phyloP scores from a whole-genome alignment of 2,329 filamentous ascomycete species.

The Botrytis porri region DNA sequence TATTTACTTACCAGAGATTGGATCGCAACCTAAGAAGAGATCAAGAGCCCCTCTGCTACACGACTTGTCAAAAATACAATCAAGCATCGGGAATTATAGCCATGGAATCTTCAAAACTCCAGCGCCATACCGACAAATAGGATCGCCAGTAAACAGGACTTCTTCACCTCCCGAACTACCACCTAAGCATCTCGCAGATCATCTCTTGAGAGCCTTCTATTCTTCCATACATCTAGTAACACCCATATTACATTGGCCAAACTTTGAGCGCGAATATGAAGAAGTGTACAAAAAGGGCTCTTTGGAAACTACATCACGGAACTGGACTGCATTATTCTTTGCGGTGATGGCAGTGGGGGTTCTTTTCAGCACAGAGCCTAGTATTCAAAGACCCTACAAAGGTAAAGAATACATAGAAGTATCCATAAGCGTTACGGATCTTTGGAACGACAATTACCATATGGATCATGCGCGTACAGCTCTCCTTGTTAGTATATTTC shows the following conservation, averaged over 20 bases:
- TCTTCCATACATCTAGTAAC: constrained; percentile 74
- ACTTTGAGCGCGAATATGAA: constrained; percentile 73
- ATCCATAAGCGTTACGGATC: constrained; percentile 67
- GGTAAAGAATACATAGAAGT: constrained; percentile 68
- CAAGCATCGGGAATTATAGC: constrained; percentile 69
- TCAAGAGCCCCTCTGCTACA: constrained; percentile 59
- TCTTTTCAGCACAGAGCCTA: constrained; percentile 62
- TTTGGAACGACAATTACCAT: constrained; percentile 75
- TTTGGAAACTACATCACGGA: constrained; percentile 58
- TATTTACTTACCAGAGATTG: constrained; percentile 61
- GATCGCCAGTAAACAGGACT: constrained; percentile 48
- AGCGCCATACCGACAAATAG: constrained; percentile 59
- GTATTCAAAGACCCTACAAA: constrained; percentile 52
- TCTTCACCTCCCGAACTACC: constrained; percentile 64
- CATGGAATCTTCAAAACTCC: constrained; percentile 79
- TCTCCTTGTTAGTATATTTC: constrained; percentile 72
- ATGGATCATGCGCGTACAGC: constrained; percentile 73
- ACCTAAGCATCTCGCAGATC: constrained; percentile 65
- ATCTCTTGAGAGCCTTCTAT: constrained; percentile 73
- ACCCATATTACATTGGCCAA: constrained; percentile 85
- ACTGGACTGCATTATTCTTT: constrained; percentile 80
- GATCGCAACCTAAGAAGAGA: constrained; percentile 62
- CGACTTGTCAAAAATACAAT: constrained; percentile 68
- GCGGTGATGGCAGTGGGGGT: constrained; percentile 79
- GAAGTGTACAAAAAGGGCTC: constrained; percentile 67